Evolutionary conservation across 2,329 filamentous ascomycete genomes (phyloP).

Genomic region (Colletotrichum musicola): DNA sequence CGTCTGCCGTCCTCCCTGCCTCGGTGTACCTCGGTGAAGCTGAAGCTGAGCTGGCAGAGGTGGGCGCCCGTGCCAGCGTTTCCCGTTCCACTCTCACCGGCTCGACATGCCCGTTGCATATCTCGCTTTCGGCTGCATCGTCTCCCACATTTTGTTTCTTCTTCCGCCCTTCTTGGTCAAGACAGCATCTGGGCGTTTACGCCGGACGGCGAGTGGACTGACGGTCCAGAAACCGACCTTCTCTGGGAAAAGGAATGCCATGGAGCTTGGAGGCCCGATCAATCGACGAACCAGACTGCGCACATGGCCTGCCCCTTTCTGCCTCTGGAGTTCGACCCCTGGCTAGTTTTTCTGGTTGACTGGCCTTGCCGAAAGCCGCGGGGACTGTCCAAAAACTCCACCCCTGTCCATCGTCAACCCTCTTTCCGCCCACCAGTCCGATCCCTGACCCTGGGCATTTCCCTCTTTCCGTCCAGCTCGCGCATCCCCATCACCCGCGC

Average conservation of each 20-base stretch:
- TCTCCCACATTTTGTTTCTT: conserved; percentile 21
- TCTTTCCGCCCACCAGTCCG: conserved; percentile 40
- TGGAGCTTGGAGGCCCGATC: conserved; percentile 27
- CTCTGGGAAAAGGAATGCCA: conserved; percentile 26
- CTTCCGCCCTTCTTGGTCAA: conserved; percentile 20
- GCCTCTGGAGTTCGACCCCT: conserved; percentile 9
- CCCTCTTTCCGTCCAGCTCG: conserved; percentile 15
- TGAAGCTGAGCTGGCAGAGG: conserved; percentile 11
- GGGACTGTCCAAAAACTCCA: conserved; percentile 18
- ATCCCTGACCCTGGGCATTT: conserved; percentile 25
- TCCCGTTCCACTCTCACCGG: conserved; percentile 15
- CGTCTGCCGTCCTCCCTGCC: conserved; percentile 2
- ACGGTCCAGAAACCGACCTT: conserved; percentile 12
- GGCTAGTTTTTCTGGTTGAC: background rate
- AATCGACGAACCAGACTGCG: conserved; percentile 21
- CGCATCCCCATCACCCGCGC: conserved; percentile 7
- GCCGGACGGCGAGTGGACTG: background rate
- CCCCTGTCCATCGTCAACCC: conserved; percentile 42
- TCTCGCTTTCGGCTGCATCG: conserved; percentile 28
- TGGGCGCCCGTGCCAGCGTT: conserved; percentile 21
- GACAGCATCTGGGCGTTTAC: background rate
- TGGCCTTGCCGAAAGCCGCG: conserved; percentile 36
- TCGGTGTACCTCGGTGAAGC: conserved; percentile 28
- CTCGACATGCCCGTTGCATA: conserved; percentile 32
- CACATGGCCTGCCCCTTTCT: conserved; percentile 24